Evolutionary conservation across 1,284 basidiomycete genomes (phyloP), one percentile per base, ranked within the genome.

Genomic region (Athelia sp.): DNA sequence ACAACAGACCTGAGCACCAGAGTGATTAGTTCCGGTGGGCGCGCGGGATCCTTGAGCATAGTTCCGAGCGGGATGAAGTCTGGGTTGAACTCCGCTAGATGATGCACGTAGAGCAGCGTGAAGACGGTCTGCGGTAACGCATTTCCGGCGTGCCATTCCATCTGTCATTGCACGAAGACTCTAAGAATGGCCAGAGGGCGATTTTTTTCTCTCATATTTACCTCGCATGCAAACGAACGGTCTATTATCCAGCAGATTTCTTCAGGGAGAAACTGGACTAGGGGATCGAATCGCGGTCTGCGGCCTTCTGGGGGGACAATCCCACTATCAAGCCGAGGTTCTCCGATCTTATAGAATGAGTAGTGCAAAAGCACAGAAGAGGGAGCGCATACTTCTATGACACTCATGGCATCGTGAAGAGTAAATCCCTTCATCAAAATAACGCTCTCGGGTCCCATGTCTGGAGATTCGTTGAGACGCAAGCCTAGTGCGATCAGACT

Each of bases 191-290:
- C 53, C 49, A 21, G 48, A 52, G 34, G 50, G 17, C 19, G 46
- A 24, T 29, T 19, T 17, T 32, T 48, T 29, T 53, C 51, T 52
- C 55, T n/a, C n/a, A n/a, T n/a, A 67, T 67, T 67, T 62, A 93
- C 93, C 78, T 98, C 93, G 57, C 84, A 87, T 24, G 88, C 77
- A 51, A 91, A 72, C 34, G 87, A 72, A 54, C 84, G 74, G 62
- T 97, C 94, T 56, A 97, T 74, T 31, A 96, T 83, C 85, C 90
- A 94, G 58, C 90, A 88, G 11, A 95, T 62, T 62, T 97, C 91
- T 52, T 84, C 74, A 0, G 87, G 82, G 0, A 84, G 67, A 31
- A 95, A 69, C 0, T 77, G 75, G 1, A 72, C 62, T 26, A 81
- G 64, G 0, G 90, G 82, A 56, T 94, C 73, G 59, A 95, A 96